These are phyloP conservation scores for Leccinum uliginosum DNA, from an alignment of 768 basidiomycete genomes.

Conservation along the genomic window DNA sequence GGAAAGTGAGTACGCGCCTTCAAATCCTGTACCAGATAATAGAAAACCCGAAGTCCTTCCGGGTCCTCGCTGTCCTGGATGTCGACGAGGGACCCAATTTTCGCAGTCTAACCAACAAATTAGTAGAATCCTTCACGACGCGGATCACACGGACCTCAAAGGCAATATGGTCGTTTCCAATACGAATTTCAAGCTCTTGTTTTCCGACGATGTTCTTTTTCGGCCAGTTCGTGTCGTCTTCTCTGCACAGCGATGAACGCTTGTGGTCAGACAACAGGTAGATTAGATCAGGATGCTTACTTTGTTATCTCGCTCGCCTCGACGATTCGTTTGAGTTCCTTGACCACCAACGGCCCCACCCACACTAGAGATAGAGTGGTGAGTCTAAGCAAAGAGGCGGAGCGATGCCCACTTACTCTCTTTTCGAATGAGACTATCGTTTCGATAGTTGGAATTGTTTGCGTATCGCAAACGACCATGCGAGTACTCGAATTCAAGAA, in stretches of 20 bases:
- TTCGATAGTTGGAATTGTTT: slow-evolving; percentile 98
- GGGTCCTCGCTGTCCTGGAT: slow-evolving; percentile 97
- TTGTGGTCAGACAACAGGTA: neutral
- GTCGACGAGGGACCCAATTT: slow-evolving; percentile 95
- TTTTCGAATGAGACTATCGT: slow-evolving; percentile 97
- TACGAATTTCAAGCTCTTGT: slow-evolving; percentile 93
- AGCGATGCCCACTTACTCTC: slow-evolving; percentile 67
- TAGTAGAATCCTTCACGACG: neutral
- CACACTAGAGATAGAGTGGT: slow-evolving; percentile 60
- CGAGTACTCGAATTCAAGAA: slow-evolving; percentile 97
- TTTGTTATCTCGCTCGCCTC: slow-evolving; percentile 93
- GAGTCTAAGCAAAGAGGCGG: neutral
- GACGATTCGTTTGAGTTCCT: slow-evolving; percentile 92
- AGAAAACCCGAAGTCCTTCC: slow-evolving; percentile 95
- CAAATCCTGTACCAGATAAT: slow-evolving; percentile 97
- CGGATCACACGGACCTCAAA: slow-evolving; percentile 68
- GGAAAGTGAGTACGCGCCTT: slow-evolving; percentile 51
- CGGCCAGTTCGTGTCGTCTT: slow-evolving; percentile 98
- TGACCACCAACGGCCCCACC: slow-evolving; percentile 86
- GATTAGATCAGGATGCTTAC: slow-evolving; percentile 34
- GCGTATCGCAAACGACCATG: slow-evolving; percentile 96
- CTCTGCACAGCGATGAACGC: slow-evolving; percentile 47
- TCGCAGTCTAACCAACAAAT: slow-evolving; percentile 71
- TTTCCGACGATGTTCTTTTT: slow-evolving; percentile 99
- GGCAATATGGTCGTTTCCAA: slow-evolving; percentile 93